Percentiles rank a stretch among this genome's conserved stretches.
Evolutionary conservation across 31 red algal genomes (phyloP).

Genomic region (Odonthalia washingtoniensis): DNA sequence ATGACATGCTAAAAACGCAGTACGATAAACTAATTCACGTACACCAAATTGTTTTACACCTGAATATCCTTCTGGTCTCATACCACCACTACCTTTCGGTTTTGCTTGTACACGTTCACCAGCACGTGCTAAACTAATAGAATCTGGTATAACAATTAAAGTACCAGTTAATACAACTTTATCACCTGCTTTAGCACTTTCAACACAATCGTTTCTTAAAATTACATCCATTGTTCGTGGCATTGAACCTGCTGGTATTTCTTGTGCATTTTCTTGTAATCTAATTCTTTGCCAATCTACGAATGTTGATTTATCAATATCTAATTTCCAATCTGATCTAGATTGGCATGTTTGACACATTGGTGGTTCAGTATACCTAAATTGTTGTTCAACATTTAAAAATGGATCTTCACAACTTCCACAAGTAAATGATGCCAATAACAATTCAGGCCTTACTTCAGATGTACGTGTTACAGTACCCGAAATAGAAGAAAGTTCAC

Average conservation of each 20-base stretch:
- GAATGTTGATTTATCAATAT: conserved; percentile 83
- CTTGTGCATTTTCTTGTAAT: conserved; percentile 89
- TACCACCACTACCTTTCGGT: conserved; percentile 49
- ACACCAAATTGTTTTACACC: conserved; percentile 94
- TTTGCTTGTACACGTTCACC: conserved; percentile 86
- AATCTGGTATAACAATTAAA: conserved; percentile 93
- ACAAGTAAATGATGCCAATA: conserved; percentile 84
- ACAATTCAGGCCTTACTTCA: conserved; percentile 93
- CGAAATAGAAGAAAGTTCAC: conserved; percentile 81
- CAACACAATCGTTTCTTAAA: conserved; percentile 93
- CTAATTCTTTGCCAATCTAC: conserved; percentile 95
- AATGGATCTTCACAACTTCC: conserved; percentile 79
- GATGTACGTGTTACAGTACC: conserved; percentile 96
- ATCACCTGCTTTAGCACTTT: conserved; percentile 96
- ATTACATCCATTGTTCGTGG: conserved; percentile 96
- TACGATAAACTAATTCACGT: conserved; percentile 92
- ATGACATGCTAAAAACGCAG: conserved; percentile 92
- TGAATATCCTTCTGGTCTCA: conserved; percentile 76
- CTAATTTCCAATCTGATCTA: conserved; percentile 88
- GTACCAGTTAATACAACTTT: conserved; percentile 87
- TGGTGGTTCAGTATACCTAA: conserved; percentile 94
- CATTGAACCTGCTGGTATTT: conserved; percentile 98
- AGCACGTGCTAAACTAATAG: conserved; percentile 85
- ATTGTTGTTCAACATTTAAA: conserved; percentile 94
- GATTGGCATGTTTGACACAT: conserved; percentile 83